These are phyloP conservation scores for Coprinopsis cinerea DNA, from an alignment of 768 basidiomycete genomes.

Conservation along the genomic window DNA sequence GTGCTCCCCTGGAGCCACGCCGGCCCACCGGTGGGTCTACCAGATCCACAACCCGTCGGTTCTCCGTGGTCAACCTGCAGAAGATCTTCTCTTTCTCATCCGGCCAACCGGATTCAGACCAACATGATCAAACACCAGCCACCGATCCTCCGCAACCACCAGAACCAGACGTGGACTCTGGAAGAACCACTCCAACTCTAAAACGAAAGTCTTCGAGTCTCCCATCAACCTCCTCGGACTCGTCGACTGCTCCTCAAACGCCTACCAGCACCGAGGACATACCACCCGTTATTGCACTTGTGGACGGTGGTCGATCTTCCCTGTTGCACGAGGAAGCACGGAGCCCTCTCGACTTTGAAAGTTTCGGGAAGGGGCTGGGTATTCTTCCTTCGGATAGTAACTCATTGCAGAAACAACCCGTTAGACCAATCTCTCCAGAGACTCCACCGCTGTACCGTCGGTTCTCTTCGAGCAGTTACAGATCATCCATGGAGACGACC, in stretches of 20 bases:
- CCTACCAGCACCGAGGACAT: constrained; percentile 25
- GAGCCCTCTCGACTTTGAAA: constrained; percentile 4
- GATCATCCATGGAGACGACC: constrained; percentile 3
- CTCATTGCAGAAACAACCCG: neutral
- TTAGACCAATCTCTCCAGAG: neutral
- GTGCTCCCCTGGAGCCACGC: neutral
- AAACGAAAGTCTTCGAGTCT: constrained; percentile 14
- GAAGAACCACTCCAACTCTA: constrained; percentile 11
- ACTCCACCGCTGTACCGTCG: constrained; percentile 1
- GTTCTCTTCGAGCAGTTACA: constrained; percentile 1
- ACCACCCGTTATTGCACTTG: neutral
- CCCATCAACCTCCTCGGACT: constrained; percentile 16
- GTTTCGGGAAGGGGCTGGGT: constrained; percentile 4
- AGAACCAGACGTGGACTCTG: constrained; percentile 6
- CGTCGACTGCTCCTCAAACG: constrained; percentile 22
- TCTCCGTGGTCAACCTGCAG: constrained; percentile 33
- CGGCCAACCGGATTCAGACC: constrained; percentile 9
- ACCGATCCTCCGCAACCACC: too few relatives aligned
- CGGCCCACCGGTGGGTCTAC: constrained; percentile 22
- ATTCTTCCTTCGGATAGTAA: constrained; percentile 3
- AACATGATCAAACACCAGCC: too few relatives aligned
- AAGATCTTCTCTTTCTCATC: constrained; percentile 34
- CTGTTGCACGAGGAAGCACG: neutral
- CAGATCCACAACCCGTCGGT: constrained; percentile 26
- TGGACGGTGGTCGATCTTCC: neutral